Conservation (phyloP, 2,329 filamentous ascomycete species). For the Colletotrichum karsti region DNA sequence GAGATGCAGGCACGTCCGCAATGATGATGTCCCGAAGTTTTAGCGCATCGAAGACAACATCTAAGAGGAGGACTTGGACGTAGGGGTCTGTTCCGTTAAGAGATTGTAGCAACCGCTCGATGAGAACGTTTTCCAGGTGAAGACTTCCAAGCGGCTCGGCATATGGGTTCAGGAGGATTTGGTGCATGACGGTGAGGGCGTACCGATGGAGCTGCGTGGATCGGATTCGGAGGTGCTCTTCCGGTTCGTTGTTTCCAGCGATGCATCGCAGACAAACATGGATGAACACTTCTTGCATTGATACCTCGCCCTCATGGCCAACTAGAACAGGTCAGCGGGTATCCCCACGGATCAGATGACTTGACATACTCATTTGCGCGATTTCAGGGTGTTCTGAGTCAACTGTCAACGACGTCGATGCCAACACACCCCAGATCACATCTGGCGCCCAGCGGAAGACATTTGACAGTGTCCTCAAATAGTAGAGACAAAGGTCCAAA, state of each 20-base stretch:
- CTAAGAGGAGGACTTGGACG: slow-evolving; percentile 80
- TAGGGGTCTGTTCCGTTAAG: slow-evolving; percentile 71
- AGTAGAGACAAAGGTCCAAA: slow-evolving; percentile 80
- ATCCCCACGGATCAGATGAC: not conserved
- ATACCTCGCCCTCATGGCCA: slow-evolving; percentile 62
- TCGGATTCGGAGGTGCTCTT: slow-evolving; percentile 51
- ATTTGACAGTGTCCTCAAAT: slow-evolving; percentile 78
- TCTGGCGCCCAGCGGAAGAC: slow-evolving; percentile 75
- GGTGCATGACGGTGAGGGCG: slow-evolving; percentile 74
- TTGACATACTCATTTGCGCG: slow-evolving; percentile 60
- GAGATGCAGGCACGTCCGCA: slow-evolving; percentile 51
- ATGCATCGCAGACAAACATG: slow-evolving; percentile 73
- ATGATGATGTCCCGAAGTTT: slow-evolving; percentile 65
- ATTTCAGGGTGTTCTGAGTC: slow-evolving; percentile 54
- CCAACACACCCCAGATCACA: slow-evolving; percentile 74
- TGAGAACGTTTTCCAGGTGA: slow-evolving; percentile 75
- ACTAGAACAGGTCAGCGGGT: slow-evolving; percentile 46
- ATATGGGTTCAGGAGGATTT: slow-evolving; percentile 72
- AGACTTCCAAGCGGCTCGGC: slow-evolving; percentile 66
- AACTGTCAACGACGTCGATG: slow-evolving; percentile 65
- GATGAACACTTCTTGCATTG: slow-evolving; percentile 74
- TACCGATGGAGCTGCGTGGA: slow-evolving; percentile 75
- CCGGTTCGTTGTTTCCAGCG: slow-evolving; percentile 48
- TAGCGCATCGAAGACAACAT: slow-evolving; percentile 78
- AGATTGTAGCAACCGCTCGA: slow-evolving; percentile 71